Evolutionary conservation across 1,284 basidiomycete genomes (phyloP).

Genomic region (Papiliotrema nemorosa): DNA sequence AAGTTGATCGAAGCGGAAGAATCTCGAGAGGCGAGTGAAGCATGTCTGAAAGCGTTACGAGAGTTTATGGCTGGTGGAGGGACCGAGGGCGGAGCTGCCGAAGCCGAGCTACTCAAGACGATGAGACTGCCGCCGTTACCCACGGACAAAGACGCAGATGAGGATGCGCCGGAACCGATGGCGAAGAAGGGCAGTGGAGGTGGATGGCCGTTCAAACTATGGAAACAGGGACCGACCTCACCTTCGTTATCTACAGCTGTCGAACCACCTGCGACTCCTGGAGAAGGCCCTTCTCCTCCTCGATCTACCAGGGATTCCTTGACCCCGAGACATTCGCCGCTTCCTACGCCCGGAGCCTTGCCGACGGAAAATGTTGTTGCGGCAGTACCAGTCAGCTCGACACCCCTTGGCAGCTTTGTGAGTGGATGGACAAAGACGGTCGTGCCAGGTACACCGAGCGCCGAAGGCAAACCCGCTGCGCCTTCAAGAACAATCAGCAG

Average conservation of each 20-base stretch:
- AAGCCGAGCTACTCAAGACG: slow-evolving; percentile 27
- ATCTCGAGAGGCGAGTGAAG: slow-evolving; percentile 79
- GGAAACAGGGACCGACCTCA: slow-evolving; percentile 17
- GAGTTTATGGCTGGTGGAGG: slow-evolving; percentile 65
- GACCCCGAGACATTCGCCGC: slow-evolving; percentile 12
- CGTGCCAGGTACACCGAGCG: slow-evolving; percentile 13
- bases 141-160: slow-evolving; percentile 55
- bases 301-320: slow-evolving; percentile 11
- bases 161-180: neutral
- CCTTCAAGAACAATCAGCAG: slow-evolving; percentile 17
- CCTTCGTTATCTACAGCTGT: slow-evolving; percentile 21
- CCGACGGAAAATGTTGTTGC: slow-evolving; percentile 12
- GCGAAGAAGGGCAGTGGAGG: neutral
- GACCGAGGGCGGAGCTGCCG: slow-evolving; percentile 14
- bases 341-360: slow-evolving; percentile 12
- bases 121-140: slow-evolving; percentile 60
- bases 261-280: slow-evolving; percentile 24
- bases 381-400: slow-evolving; percentile 10
- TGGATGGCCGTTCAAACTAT: slow-evolving; percentile 38
- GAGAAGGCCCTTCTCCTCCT: slow-evolving; percentile 10
- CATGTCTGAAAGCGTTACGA: slow-evolving; percentile 72
- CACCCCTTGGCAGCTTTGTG: slow-evolving; percentile 34
- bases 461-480: slow-evolving; percentile 4
- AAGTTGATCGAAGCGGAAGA: slow-evolving; percentile 73
- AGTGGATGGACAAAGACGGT: slow-evolving; percentile 36